A percentile compares a stretch with the other conserved stretches of the same genome.
Conservation (phyloP, 2,329 filamentous ascomycete species). For the Verruconis gallopava region DNA sequence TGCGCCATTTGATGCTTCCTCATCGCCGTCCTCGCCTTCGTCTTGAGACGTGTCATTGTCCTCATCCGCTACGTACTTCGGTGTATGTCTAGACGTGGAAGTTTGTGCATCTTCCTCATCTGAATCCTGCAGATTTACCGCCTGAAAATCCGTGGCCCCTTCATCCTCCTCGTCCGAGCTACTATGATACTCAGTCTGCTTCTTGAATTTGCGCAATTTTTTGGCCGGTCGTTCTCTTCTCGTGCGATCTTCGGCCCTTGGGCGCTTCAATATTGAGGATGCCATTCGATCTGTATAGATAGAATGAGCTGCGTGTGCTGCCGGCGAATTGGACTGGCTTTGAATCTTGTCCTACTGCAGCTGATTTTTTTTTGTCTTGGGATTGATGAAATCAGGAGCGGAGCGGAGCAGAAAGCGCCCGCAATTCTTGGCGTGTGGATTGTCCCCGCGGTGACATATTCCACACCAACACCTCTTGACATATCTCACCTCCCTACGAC, state of each 20-base stretch:
- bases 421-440: background rate
- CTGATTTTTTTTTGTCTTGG: background rate
- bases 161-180: slow-evolving; percentile 44
- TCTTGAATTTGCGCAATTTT: slow-evolving; percentile 43
- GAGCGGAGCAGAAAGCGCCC: background rate
- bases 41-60: slow-evolving; percentile 13
- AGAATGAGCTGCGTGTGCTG: no score
- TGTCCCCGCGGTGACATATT: slow-evolving; percentile 1
- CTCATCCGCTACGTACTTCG: slow-evolving; percentile 5
- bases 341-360: no score
- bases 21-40: slow-evolving; percentile 20
- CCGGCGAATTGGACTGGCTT: no score
- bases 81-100: slow-evolving; percentile 3
- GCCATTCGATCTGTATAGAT: no score
- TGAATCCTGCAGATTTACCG: slow-evolving; percentile 25
- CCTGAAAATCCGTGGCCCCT: slow-evolving; percentile 20
- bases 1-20: slow-evolving; percentile 19
- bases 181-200: slow-evolving; percentile 51
- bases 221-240: slow-evolving; percentile 1
- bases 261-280: slow-evolving; percentile 36
- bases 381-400: background rate
- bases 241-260: slow-evolving; percentile 42
- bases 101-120: slow-evolving; percentile 23
- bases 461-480: background rate
- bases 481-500: background rate